Base-by-base conservation (phyloP, 305 asterid genomes). In the Rubia tinctorum region DNA sequence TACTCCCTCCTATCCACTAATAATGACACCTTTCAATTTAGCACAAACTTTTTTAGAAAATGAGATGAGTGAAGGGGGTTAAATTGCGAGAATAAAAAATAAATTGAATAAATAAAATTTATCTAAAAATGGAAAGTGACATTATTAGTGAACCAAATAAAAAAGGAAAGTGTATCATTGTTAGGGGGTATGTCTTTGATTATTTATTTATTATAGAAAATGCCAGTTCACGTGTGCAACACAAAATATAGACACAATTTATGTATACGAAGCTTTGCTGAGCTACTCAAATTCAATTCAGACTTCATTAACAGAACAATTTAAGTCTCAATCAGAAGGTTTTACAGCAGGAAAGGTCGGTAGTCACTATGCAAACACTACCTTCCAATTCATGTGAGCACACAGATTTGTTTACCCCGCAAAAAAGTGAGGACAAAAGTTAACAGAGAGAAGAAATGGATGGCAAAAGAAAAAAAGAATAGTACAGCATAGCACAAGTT, bases 401-500 rank as follows among this genome's bases (percentile, higher is more conserved):
- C 73, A 44, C 69, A 4, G 18, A 39, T 22, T 59, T 44, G 37
- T 66, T 42, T 43, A 5, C 8, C n/a, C 56, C 18, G 6, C 39
- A 66, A 65, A 39, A 7, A 58, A 63, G 20, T 13, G n/a, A 63
- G 14, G 44, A 63, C 23, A 17, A 0, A 40, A 6, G 53, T 11
- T 55, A 66, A 67, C 13, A 1, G 6, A 7, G n/a, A 37, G 14
- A 66, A 25, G 72, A 75, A 75, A 60, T 59, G 49, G 53, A 34
- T 1, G 66, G 71, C 77, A 7, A 42, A 66, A 17, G 74, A 61
- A 6, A 67, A 66, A 15, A 66, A 23, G 69, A 61, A 68, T n/a
- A 47, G 71, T 55, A 66, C 66, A 68, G 53, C 44, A 66, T 56
- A 68, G 53, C 44, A 25, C 34, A 37, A 61, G 47, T 71, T 73